Evolutionary conservation across 371 early-diverging fungal species (phyloP), one percentile per base, ranked within the genome.

Genomic region (Paraphysoderma sedebokerense): DNA sequence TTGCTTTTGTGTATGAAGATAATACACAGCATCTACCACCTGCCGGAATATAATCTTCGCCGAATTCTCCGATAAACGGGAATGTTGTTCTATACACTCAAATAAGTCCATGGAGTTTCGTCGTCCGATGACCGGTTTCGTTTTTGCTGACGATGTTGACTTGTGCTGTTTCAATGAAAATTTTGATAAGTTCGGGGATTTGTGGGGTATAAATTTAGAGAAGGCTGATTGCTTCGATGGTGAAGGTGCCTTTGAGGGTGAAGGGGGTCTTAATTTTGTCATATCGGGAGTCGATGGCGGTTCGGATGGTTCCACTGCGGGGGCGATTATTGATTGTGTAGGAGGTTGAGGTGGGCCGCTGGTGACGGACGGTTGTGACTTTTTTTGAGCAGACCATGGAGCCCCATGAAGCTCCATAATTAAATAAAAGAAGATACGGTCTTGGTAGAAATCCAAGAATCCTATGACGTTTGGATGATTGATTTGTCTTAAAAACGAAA

Each of bases 351-450:
- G 41, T 40, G 2, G 41, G 41, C 6, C 13, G 41, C 8, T 26
- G 41, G 5, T 29, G 41, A 8, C 19, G 17, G 3, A 31, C 6
- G 4, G 22, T 45, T 35, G 23, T 29, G 49, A 47, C 53, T 57
- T 46, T 12, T 13, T 26, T 5, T 33, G 1, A 23, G 38, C 53
- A 0, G 61, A 54, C 83, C 86, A 82, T 31, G 71, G 66, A 13
- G 76, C 67, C 20, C 87, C 87, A 45, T 83, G 83, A 17, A 84
- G 52, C 56, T 87, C 85, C 66, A 78, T 85, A 24, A 87, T 74
- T 8, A 84, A 60, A 55, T 81, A 80, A 42, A 68, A 74, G 56
- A 70, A 83, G 35, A 57, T 60, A 39, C 54, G 62, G 56, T 83
- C 84, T 52, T 77, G 72, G 48, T 66, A 79, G n/a, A 63, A 68